A percentile compares a stretch with the other conserved stretches of the same genome.
phyloP scores from a whole-genome alignment of 1,284 basidiomycete species.

The Cystobasidiaceae sp. region DNA sequence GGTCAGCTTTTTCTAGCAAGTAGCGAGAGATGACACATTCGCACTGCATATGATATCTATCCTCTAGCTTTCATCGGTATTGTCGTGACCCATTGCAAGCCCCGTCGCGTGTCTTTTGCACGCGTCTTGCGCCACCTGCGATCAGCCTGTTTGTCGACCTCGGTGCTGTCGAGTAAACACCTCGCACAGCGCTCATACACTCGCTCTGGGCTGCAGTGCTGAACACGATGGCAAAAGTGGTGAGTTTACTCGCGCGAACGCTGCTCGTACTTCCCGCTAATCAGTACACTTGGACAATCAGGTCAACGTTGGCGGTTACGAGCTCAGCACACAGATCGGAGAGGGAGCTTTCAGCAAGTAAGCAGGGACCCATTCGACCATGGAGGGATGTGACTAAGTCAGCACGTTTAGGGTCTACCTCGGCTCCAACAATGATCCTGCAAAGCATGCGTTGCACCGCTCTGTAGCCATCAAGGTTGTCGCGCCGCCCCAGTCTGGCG shows the following conservation, averaged over 20 bases:
- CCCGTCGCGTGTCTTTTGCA: too few relatives aligned
- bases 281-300: background rate
- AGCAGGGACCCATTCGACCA: constrained; percentile 36
- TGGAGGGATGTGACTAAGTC: background rate
- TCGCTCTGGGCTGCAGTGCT: too few relatives aligned
- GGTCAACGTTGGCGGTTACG: constrained; percentile 53
- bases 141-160: too few relatives aligned
- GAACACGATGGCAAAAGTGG: constrained; percentile 8
- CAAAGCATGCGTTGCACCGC: constrained; percentile 50
- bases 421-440: constrained; percentile 55
- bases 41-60: too few relatives aligned
- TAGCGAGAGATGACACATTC: too few relatives aligned
- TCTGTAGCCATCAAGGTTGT: constrained; percentile 83
- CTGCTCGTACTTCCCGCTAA: background rate
- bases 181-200: too few relatives aligned
- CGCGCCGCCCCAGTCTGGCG: constrained; percentile 51
- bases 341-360: constrained; percentile 79
- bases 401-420: constrained; percentile 62
- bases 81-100: too few relatives aligned
- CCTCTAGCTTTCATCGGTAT: too few relatives aligned
- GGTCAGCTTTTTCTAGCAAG: too few relatives aligned
- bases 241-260: background rate
- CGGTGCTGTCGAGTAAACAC: too few relatives aligned
- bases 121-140: too few relatives aligned
- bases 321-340: constrained; percentile 68